Base-by-base conservation (phyloP, 805 yeast species). In the Nematodospora valgi region DNA sequence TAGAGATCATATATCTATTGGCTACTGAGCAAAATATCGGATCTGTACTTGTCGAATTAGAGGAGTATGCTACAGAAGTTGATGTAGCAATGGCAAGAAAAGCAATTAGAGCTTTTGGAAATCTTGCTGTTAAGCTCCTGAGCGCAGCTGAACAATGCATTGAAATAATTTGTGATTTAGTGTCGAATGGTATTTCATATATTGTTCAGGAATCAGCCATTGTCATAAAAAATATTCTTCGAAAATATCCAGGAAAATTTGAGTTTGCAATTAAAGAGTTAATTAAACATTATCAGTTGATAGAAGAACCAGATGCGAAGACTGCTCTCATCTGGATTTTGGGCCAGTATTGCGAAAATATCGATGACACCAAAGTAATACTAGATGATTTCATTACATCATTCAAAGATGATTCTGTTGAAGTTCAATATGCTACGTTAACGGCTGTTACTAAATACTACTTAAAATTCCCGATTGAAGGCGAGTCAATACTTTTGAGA, bases 81-180 rank as follows among this genome's bases (percentile, higher is more conserved):
- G 96, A 89, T 56, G 74, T 80, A 16, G 82, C 83, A 39, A 86
- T 88, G 82, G 86, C 89, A 2, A 68, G 95, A 37, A 85, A 87
- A 49, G 88, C 97, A 0, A 78, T 91, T 3, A 64, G 95, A 40
- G 95, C 96, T 0, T 78, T 91, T 42, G 97, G 97, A 2, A 86
- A 88, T 50, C 63, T 91, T 14, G 95, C 96, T 0, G 78, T 88
- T 18, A 86, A 86, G 50, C 59, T 87, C 11, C 78, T 77, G 17
- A 56, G 56, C 6, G 78, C 85, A 0, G 80, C 89, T 0, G 61
- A 67, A 4, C 67, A 67, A 16, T 86, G 95, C 56, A 82, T 86
- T 3, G 71, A 72, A 5, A 74, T 78, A 1, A 56, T 89, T 6
- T 48, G 75, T 23, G 80, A 73, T 20, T 67, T 87, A 35, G 58